Evolutionary conservation across 768 basidiomycete genomes (phyloP).

Genomic region (Pisolithus albus): DNA sequence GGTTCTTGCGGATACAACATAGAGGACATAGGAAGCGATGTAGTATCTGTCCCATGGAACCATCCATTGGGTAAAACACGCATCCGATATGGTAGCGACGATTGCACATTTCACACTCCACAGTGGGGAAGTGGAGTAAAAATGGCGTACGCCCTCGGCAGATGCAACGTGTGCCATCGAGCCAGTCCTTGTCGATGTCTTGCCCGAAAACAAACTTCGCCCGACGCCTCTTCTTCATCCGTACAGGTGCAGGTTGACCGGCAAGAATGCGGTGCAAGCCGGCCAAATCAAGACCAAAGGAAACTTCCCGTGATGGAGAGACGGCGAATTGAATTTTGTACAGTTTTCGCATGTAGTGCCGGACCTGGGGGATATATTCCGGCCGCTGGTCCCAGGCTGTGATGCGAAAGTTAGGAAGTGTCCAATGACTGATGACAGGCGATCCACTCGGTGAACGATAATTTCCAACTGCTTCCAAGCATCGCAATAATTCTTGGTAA

Average conservation of each 20-base stretch:
- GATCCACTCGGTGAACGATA: slow-evolving; percentile 74
- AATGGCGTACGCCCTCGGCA: slow-evolving; percentile 65
- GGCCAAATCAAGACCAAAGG: slow-evolving; percentile 77
- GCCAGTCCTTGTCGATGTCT: slow-evolving; percentile 67
- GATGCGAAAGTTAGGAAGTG: slow-evolving; percentile 73
- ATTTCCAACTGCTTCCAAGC: slow-evolving; percentile 76
- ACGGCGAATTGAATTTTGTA: slow-evolving; percentile 89
- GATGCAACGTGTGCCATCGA: slow-evolving; percentile 73
- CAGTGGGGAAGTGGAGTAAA: slow-evolving; percentile 52
- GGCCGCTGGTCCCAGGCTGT: slow-evolving; percentile 59
- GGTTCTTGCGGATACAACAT: slow-evolving; percentile 70
- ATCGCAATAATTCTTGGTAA: slow-evolving; percentile 71
- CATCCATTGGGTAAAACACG: slow-evolving; percentile 60
- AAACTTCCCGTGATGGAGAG: slow-evolving; percentile 71
- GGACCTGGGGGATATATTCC: slow-evolving; percentile 74
- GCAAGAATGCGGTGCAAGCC: slow-evolving; percentile 78
- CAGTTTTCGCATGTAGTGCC: slow-evolving; percentile 87
- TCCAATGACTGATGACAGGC: slow-evolving; percentile 66
- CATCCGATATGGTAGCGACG: slow-evolving; percentile 68
- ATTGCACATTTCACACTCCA: slow-evolving; percentile 61
- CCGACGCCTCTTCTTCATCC: slow-evolving; percentile 49
- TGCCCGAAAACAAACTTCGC: slow-evolving; percentile 69
- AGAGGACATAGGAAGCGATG: slow-evolving; percentile 64
- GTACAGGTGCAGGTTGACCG: slow-evolving; percentile 46
- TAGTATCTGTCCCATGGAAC: slow-evolving; percentile 25